Conservation (phyloP, 2,329 filamentous ascomycete species). For the Aspergillus bombycis region DNA sequence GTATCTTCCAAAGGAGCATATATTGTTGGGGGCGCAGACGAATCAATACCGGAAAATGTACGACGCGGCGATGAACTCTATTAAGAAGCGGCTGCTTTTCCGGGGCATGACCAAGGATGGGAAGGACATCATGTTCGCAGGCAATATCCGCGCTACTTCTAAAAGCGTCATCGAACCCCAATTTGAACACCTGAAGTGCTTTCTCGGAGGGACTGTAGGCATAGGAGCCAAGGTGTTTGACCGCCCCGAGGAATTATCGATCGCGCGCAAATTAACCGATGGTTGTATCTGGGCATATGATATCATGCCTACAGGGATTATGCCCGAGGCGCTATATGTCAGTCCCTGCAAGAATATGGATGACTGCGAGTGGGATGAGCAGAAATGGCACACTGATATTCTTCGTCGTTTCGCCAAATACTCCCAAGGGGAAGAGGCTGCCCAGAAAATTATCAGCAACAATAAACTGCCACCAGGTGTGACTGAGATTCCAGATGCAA, state of each 20-base stretch:
- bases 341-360: constrained; percentile 51
- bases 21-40: constrained; percentile 46
- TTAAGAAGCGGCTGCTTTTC: constrained; percentile 48
- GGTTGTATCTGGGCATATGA: constrained; percentile 67
- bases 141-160: constrained; percentile 28
- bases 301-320: constrained; percentile 59
- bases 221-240: constrained; percentile 62
- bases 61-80: constrained; percentile 40
- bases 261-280: constrained; percentile 61
- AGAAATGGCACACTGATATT: constrained; percentile 38
- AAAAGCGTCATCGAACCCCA: constrained; percentile 35
- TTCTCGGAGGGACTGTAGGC: constrained; percentile 64
- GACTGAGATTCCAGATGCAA: constrained; percentile 27
- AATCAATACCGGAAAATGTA: constrained; percentile 50
- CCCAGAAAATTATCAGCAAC: constrained; percentile 23
- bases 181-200: constrained; percentile 63
- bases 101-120: constrained; percentile 48
- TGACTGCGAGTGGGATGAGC: constrained; percentile 58
- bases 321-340: constrained; percentile 62
- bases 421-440: constrained; percentile 24
- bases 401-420: constrained; percentile 20
- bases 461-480: constrained; percentile 33
- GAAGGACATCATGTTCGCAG: constrained; percentile 45
- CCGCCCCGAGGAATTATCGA: constrained; percentile 56
- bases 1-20: constrained; percentile 54